Percentiles rank a stretch among this genome's conserved stretches.
Evolutionary conservation across 495 filamentous ascomycete species (phyloP).

Genomic region (Daldinia caldariorum): DNA sequence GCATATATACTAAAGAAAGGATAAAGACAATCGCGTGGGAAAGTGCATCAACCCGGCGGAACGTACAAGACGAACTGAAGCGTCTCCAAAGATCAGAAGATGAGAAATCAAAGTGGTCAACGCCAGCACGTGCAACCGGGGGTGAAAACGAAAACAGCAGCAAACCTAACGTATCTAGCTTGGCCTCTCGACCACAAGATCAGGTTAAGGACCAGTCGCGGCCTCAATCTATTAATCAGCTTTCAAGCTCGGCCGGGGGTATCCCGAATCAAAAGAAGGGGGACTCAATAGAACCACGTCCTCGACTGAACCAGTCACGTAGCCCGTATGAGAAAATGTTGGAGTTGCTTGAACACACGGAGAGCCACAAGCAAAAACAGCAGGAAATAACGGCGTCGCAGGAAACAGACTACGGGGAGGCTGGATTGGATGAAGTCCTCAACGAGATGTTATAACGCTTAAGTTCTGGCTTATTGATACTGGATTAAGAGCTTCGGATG

Average conservation of each 20-base stretch:
- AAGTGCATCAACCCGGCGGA: constrained; percentile 14
- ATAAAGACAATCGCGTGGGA: constrained; percentile 39
- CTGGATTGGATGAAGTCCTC: constrained; percentile 47
- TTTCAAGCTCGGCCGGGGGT: constrained; percentile 9
- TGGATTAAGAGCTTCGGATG: not conserved
- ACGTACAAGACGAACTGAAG: constrained; percentile 30
- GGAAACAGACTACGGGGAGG: constrained; percentile 56
- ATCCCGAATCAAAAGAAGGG: constrained; percentile 13
- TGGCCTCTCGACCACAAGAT: constrained; percentile 4
- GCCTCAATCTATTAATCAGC: constrained; percentile 31
- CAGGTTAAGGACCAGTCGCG: constrained; percentile 19
- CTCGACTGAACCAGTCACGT: constrained; percentile 20
- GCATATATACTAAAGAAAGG: constrained; percentile 36
- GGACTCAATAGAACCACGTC: constrained; percentile 8
- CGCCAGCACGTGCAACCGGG: not conserved
- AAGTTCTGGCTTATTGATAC: not conserved
- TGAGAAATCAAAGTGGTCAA: constrained; percentile 14
- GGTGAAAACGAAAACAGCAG: not conserved
- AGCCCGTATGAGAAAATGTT: constrained; percentile 46
- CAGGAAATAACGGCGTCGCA: constrained; percentile 46
- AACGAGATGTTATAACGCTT: constrained; percentile 28
- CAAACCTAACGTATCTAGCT: not conserved
- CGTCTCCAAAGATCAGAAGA: constrained; percentile 29
- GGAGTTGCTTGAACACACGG: constrained; percentile 36
- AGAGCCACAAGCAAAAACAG: constrained; percentile 16